Base-by-base conservation (phyloP, 805 yeast genomes). In the Saturnispora dispora region DNA sequence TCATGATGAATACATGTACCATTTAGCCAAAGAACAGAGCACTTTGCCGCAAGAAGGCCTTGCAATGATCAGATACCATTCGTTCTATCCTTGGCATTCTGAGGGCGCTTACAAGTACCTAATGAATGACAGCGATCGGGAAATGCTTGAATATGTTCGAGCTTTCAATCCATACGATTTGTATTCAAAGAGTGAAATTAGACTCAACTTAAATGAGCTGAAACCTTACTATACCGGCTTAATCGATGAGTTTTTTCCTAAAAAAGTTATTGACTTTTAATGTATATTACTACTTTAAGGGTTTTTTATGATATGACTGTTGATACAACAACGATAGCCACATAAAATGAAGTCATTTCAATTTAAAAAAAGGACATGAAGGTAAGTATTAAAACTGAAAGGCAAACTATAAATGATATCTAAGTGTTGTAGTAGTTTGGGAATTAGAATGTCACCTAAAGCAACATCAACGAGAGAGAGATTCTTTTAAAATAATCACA, bases 1-100 rank as follows among this genome's bases (percentile, higher is more conserved):
- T 5, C 89, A 83, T 59, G 89, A 83, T 62, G 89, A 83, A 60
- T 83, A 83, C 64, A 81, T 83, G 85, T 83, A 82, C 57, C 86
- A 82, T 59, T 69, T 83, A 32, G 86, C 86, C 11, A 82, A 81
- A 61, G 71, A 72, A 52, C 83, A 80, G 59, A 80, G 85, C 13
- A 76, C 74, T 1, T 66, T 83, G 45, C 87, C 88, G 2, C 75
- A 73, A 7, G 84, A 82, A 61, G 88, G 78, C 0, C 67, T 83
- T 50, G 88, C 88, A 1, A 83, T 83, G 86, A 82, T 83, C 46
- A 64, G 89, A 53, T 83, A 83, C 61, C 89, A 83, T 63, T 81
- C 87, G 1, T 83, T 83, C 57, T 83, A 83, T 61, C 89, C 89
- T 1, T 81, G 87, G 83, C 89, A 83, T 61, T 78, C 82, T 53